phyloP scores from a whole-genome alignment of 129 eudicot species.

The Chrysanthemum lavandulifolium region DNA sequence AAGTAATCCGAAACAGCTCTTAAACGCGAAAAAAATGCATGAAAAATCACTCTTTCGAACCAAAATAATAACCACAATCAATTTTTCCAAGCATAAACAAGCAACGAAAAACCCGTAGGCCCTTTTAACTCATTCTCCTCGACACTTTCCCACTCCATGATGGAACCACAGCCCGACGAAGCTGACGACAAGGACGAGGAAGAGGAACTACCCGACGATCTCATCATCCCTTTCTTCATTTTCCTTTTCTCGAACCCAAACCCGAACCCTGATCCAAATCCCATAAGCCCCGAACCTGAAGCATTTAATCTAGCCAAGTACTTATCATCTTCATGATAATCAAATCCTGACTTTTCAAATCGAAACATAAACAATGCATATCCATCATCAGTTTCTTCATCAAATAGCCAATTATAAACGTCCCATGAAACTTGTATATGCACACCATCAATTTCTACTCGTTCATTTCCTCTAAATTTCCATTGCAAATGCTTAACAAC shows the following conservation, averaged over 20 bases:
- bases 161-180: conserved; percentile 63
- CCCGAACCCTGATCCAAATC: conserved; percentile 50
- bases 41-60: not conserved
- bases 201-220: conserved; percentile 47
- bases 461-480: conserved; percentile 77
- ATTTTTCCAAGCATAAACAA: conserved; percentile 82
- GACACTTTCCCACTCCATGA: conserved; percentile 85
- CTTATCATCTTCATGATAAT: conserved; percentile 34
- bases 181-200: conserved; percentile 58
- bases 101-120: conserved; percentile 67
- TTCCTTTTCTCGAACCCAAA: conserved; percentile 54
- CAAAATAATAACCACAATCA: conserved; percentile 19
- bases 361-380: conserved; percentile 64
- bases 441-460: conserved; percentile 59
- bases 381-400: conserved; percentile 50
- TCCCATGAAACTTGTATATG: conserved; percentile 72
- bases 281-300: conserved; percentile 20
- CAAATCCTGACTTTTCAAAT: conserved; percentile 46
- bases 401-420: conserved; percentile 64
- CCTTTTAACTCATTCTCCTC: conserved; percentile 70
- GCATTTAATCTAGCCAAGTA: conserved; percentile 30
- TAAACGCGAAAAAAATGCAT: not conserved
- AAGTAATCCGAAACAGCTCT: conserved; percentile 10
- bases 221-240: conserved; percentile 54
- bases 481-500: conserved; percentile 61